Percentiles rank a stretch among this genome's conserved stretches.
Conservation (phyloP, 345 rosid species). For the Hypericum androsaemum region DNA sequence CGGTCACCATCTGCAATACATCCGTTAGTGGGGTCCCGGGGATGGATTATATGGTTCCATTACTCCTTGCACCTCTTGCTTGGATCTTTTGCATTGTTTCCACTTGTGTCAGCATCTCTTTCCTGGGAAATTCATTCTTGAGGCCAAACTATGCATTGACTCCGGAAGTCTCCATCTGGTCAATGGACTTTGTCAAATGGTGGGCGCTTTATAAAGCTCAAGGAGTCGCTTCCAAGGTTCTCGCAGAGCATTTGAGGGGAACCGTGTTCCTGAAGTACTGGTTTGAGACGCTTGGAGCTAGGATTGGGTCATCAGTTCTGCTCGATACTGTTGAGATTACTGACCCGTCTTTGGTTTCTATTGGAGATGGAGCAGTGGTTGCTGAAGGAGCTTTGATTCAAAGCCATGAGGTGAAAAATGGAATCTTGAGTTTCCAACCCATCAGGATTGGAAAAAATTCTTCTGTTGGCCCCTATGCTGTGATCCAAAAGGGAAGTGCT, state of each 20-base stretch:
- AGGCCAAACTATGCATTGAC: constrained; percentile 39
- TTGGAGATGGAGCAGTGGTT: constrained; percentile 52
- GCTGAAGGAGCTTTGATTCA: constrained; percentile 58
- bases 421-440: constrained; percentile 38
- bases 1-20: constrained; percentile 17
- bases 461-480: constrained; percentile 52
- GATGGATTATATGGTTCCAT: constrained; percentile 17
- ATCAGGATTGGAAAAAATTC: constrained; percentile 39
- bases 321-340: constrained; percentile 52
- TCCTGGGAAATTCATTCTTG: constrained; percentile 51
- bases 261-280: constrained; percentile 51
- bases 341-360: constrained; percentile 50
- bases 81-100: constrained; percentile 50
- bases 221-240: constrained; percentile 43
- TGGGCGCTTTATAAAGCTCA: constrained; percentile 66
- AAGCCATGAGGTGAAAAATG: constrained; percentile 51
- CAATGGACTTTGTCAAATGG: constrained; percentile 51
- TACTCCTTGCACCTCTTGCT: constrained; percentile 48
- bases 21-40: constrained; percentile 13
- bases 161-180: constrained; percentile 47
- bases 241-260: constrained; percentile 56
- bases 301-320: constrained; percentile 48
- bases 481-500: constrained; percentile 48
- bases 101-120: constrained; percentile 31
- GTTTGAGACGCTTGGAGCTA: constrained; percentile 62